phyloP scores from a whole-genome alignment of 2,329 filamentous ascomycete genomes.

The Aureobasidium sp. region DNA sequence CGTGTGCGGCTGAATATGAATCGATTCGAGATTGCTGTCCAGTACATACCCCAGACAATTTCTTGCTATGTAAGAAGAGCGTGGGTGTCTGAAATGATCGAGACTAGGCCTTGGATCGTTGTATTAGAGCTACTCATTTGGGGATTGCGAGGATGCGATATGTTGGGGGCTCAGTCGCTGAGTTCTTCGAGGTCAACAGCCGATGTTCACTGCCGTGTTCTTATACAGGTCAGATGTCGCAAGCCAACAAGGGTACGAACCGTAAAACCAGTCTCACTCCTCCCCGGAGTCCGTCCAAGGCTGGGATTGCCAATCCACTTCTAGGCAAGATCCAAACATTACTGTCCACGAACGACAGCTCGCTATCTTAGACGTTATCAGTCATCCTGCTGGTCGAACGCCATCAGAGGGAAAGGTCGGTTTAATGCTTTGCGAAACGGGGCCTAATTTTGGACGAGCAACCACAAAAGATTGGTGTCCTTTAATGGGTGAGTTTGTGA shows the following conservation, averaged over 20 bases:
- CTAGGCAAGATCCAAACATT: not conserved
- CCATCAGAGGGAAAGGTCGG: not conserved
- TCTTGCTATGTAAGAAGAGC: too few species aligned
- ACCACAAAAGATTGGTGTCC: too few species aligned
- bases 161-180: too few species aligned
- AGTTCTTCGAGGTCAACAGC: not conserved
- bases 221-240: not conserved
- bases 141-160: not conserved
- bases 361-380: not conserved
- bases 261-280: too few species aligned
- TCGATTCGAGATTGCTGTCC: not conserved
- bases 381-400: not conserved
- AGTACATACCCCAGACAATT: not conserved
- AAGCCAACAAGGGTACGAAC: not conserved
- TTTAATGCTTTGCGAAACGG: not conserved
- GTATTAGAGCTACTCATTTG: not conserved
- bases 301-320: not conserved
- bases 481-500: too few species aligned
- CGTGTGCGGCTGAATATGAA: not conserved
- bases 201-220: not conserved
- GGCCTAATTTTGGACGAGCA: not conserved
- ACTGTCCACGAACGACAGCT: not conserved
- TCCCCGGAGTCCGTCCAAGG: not conserved
- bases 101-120: not conserved
- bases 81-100: not conserved